Percentiles rank a stretch among this genome's conserved stretches.
Conservation (phyloP, 2,329 filamentous ascomycete genomes). For the Cadophora sp. region DNA sequence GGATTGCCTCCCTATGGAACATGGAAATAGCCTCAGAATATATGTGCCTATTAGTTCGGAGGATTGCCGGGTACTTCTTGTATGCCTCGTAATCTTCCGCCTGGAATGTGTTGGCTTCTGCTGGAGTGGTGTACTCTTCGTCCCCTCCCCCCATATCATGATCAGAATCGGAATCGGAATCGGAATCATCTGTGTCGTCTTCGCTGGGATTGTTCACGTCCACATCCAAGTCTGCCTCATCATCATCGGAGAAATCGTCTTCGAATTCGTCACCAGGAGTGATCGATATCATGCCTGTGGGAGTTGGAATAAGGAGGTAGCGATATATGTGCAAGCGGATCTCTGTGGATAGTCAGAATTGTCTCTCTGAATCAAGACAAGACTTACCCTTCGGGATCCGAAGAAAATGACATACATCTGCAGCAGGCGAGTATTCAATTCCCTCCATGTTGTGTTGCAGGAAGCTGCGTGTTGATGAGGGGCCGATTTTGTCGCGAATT, state of each 20-base stretch:
- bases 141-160: neutral
- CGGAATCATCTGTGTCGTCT: neutral
- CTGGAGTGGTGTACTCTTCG: constrained; percentile 3
- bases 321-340: constrained; percentile 19
- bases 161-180: constrained; percentile 4
- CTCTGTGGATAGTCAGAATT: constrained; percentile 3
- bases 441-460: neutral
- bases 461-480: neutral
- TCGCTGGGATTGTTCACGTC: neutral
- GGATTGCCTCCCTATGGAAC: constrained; percentile 25
- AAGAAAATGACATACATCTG: constrained; percentile 9
- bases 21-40: constrained; percentile 28
- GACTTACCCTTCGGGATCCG: neutral
- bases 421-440: constrained; percentile 8
- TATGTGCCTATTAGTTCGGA: constrained; percentile 28
- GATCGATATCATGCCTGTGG: constrained; percentile 10
- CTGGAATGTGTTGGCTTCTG: neutral
- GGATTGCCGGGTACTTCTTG: constrained; percentile 23
- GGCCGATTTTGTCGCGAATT: neutral
- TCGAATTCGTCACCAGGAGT: constrained; percentile 5
- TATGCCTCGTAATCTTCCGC: constrained; percentile 13
- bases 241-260: constrained; percentile 12
- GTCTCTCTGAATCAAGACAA: no score
- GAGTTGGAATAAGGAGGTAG: constrained; percentile 12
- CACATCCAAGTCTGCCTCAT: neutral